Evolutionary conservation across 306 rosid genomes (phyloP), one percentile per base, ranked within the genome.

Genomic region (Cicer judaicum): DNA sequence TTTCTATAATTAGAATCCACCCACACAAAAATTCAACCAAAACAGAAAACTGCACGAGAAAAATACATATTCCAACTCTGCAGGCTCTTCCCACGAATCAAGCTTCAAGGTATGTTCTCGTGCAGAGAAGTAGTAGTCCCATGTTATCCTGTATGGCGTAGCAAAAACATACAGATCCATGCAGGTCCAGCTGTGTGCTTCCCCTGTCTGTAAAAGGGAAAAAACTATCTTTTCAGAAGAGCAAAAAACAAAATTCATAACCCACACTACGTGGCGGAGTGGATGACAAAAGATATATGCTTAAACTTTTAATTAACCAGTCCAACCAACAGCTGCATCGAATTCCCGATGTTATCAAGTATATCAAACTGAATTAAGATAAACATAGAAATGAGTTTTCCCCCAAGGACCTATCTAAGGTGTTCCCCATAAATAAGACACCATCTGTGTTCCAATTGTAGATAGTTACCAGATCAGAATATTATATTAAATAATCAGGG

Each of bases 121-220:
- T n/a, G 92, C 80, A 79, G 94, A 68, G 81, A 94, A 94, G 85
- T 90, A 91, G 88, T 94, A 94, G 77, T 94, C 98, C 98, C 98
- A 94, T 5, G 98, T 94, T 18, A 94, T 82, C 82, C 95, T 87
- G 80, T 94, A 94, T 0, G 98, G 98, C 1, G 98, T 94, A 5
- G 98, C 97, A 21, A 94, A 94, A 41, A 94, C 97, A 84, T 94
- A 94, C 4, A 94, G 87, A 80, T 94, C 98, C 98, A 94, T 94
- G 82, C 98, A 94, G 64, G 95, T 82, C 98, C 98, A 94, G 82
- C 97, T 94, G 85, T 91, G 96, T n/a, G 98, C 98, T 50, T 81
- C 91, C 29, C 81, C 85, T 75, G 98, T 94, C 98, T 94, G 85
- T 42, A 59, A 8, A 69, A 46, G 48, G 8, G 62, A 50, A 57